Conservation (phyloP, 345 rosid species). For the Brassica carinata region DNA sequence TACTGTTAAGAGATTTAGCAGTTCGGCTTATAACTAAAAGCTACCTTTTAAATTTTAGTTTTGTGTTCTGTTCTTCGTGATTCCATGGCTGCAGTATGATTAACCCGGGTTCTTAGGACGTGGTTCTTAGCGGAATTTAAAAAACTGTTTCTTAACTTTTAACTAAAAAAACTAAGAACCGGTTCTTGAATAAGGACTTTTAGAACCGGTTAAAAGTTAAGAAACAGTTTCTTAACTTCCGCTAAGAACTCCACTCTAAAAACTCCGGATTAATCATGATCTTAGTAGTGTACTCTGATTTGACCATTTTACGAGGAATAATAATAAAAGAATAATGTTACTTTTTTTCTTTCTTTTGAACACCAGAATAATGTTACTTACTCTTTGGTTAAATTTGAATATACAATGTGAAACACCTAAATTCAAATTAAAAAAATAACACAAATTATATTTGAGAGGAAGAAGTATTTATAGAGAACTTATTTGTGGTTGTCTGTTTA, state of each 20-base stretch:
- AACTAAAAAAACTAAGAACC: too few species aligned
- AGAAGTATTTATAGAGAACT: neutral
- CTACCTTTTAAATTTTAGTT: neutral
- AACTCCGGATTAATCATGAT: too few species aligned
- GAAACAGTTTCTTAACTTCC: too few species aligned
- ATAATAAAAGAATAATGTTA: neutral
- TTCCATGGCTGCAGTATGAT: neutral
- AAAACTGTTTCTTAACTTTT: too few species aligned
- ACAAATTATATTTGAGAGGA: neutral
- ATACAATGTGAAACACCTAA: neutral
- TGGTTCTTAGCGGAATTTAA: too few species aligned
- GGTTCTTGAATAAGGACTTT: too few species aligned
- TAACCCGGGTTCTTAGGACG: too few species aligned
- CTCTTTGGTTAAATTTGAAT: neutral
- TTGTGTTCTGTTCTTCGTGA: conserved; percentile 19
- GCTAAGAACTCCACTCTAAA: too few species aligned
- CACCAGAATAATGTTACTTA: neutral
- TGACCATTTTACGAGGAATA: neutral
- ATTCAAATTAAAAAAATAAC: neutral
- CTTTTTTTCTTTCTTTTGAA: too few species aligned
- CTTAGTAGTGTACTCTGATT: conserved; percentile 17
- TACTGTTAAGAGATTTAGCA: conserved; percentile 57
- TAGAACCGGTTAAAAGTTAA: too few species aligned
- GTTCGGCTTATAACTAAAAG: conserved; percentile 60
- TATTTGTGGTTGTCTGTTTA: neutral